Conservation (phyloP, 2,329 filamentous ascomycete species). For the Fusarium austroafricanum region DNA sequence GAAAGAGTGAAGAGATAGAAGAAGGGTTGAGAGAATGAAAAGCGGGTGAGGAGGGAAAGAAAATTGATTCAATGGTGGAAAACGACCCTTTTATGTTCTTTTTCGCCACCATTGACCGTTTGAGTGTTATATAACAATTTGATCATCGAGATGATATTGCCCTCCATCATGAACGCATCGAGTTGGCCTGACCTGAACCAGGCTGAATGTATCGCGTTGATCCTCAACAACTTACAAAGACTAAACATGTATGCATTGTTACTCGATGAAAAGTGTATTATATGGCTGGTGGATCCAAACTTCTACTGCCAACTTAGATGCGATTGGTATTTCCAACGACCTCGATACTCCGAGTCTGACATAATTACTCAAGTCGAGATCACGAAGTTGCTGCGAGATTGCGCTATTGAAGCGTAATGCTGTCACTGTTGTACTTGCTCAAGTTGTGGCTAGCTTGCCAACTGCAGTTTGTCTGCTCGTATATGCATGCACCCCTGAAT, state of each 20-base stretch:
- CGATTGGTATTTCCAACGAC: too few relatives aligned
- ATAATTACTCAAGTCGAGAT: not conserved
- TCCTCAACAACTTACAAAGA: too few relatives aligned
- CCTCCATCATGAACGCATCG: not conserved
- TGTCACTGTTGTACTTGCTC: not conserved
- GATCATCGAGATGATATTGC: not conserved
- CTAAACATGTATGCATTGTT: not conserved
- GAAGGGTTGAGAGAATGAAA: not conserved
- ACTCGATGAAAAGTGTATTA: too few relatives aligned
- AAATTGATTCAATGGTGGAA: not conserved
- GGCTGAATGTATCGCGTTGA: not conserved
- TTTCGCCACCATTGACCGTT: not conserved
- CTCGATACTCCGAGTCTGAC: not conserved
- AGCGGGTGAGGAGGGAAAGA: not conserved
- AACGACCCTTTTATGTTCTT: not conserved
- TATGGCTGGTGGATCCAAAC: too few relatives aligned
- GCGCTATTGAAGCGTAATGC: not conserved
- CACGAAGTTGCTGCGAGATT: not conserved
- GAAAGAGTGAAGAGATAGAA: constrained; percentile 3
- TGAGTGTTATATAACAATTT: too few relatives aligned
- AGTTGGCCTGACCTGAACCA: too few relatives aligned
- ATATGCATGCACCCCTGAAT: not conserved
- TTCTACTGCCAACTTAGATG: too few relatives aligned
- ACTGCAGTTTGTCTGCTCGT: not conserved
- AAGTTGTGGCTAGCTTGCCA: not conserved